phyloP scores from a whole-genome alignment of 2,329 filamentous ascomycete genomes.

The Graphilbum fragrans region DNA sequence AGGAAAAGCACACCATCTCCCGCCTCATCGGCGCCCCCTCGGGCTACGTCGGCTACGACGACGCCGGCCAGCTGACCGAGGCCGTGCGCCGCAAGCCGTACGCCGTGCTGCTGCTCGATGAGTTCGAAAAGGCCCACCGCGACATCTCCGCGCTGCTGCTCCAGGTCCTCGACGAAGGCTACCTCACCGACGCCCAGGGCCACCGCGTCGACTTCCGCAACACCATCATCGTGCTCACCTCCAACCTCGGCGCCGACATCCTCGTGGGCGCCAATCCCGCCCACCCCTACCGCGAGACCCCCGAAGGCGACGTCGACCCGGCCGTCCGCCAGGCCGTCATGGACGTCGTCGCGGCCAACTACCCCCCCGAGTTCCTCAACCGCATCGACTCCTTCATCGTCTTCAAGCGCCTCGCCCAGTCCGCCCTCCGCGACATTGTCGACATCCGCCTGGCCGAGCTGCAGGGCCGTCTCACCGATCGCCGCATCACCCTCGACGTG shows the following conservation, averaged over 20 bases:
- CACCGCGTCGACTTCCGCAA: conserved; percentile 96
- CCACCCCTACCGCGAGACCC: conserved; percentile 49
- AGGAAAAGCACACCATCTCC: conserved; percentile 93
- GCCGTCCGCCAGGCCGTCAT: conserved; percentile 71
- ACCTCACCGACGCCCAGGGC: conserved; percentile 87
- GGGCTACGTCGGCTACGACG: conserved; percentile 93
- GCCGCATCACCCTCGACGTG: conserved; percentile 67
- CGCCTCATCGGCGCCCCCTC: conserved; percentile 86
- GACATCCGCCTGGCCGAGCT: conserved; percentile 83
- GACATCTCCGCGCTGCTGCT: conserved; percentile 87
- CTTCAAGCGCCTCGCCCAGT: conserved; percentile 73
- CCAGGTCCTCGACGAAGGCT: conserved; percentile 92
- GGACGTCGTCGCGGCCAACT: conserved; percentile 63
- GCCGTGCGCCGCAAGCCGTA: conserved; percentile 92
- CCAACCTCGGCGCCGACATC: conserved; percentile 86
- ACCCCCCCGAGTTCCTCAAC: conserved; percentile 93
- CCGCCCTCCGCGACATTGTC: conserved; percentile 79
- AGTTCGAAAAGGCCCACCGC: conserved; percentile 94
- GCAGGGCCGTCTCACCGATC: conserved; percentile 70
- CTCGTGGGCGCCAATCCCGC: conserved; percentile 63
- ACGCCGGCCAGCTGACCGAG: conserved; percentile 91
- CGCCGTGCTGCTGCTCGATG: conserved; percentile 87
- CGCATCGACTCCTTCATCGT: conserved; percentile 94
- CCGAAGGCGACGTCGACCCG: conserved; percentile 57
- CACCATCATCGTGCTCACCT: conserved; percentile 91